Conservation (phyloP, 352 stramenopile genomes). For the Plasmopara halstedii region DNA sequence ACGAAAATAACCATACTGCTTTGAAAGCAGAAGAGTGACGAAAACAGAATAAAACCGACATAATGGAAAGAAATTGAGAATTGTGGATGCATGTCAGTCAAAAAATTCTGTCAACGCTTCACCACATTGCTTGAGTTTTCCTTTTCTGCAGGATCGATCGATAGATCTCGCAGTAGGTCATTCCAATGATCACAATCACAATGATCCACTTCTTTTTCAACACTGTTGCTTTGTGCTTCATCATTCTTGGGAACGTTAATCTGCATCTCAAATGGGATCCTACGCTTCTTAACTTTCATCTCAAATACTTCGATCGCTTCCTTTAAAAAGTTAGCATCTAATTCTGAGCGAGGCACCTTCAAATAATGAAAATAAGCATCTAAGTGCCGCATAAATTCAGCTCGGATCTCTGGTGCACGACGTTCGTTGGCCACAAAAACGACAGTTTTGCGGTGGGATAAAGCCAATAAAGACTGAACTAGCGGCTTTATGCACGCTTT, state of each 20-base stretch:
- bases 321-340: conserved; percentile 63
- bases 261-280: conserved; percentile 59
- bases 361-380: conserved; percentile 73
- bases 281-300: conserved; percentile 68
- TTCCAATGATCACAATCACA: conserved; percentile 68
- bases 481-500: conserved; percentile 66
- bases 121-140: conserved; percentile 4
- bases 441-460: conserved; percentile 70
- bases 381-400: conserved; percentile 60
- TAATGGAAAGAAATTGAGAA: no score
- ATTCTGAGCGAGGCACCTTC: conserved; percentile 42
- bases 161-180: conserved; percentile 40
- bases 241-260: conserved; percentile 27
- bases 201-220: conserved; percentile 27
- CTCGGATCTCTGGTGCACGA: conserved; percentile 46
- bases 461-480: conserved; percentile 69
- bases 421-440: conserved; percentile 75
- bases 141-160: conserved; percentile 14
- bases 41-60: no score
- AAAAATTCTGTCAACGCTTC: neutral
- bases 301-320: conserved; percentile 76
- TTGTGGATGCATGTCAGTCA: no score
- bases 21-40: no score
- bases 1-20: no score
- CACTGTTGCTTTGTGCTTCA: conserved; percentile 20